Evolutionary conservation across 2,329 filamentous ascomycete genomes (phyloP).

Genomic region (Beauveria bassiana): DNA sequence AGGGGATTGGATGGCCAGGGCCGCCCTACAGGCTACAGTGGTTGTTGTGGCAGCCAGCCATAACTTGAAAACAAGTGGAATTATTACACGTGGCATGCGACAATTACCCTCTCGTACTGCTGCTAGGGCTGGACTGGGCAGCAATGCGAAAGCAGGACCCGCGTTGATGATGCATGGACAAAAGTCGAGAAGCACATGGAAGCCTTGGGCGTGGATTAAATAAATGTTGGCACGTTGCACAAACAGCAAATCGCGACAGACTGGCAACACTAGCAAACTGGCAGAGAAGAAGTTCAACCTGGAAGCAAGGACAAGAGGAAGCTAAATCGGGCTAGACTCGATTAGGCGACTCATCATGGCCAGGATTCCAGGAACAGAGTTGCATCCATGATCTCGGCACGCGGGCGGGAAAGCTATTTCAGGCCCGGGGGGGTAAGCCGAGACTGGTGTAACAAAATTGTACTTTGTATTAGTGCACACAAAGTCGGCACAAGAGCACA

Average conservation of each 20-base stretch:
- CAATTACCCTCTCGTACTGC: background rate
- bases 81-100: background rate
- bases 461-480: background rate
- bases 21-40: no score
- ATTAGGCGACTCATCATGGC: background rate
- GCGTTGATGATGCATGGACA: background rate
- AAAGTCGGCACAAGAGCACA: background rate
- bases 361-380: background rate
- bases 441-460: background rate
- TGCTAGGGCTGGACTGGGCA: background rate
- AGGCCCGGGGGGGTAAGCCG: background rate
- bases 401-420: background rate
- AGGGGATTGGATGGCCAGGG: no score
- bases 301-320: background rate
- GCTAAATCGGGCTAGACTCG: background rate
- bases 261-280: no score
- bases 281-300: background rate
- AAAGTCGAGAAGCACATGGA: background rate
- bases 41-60: no score
- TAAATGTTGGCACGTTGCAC: no score
- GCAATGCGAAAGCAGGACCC: background rate
- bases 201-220: background rate
- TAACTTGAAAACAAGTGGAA: no score
- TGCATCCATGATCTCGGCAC: background rate
- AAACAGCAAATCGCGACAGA: no score